Evolutionary conservation across 805 yeast species (phyloP), one percentile per base, ranked within the genome.

Genomic region (Myxozyma neotropica): DNA sequence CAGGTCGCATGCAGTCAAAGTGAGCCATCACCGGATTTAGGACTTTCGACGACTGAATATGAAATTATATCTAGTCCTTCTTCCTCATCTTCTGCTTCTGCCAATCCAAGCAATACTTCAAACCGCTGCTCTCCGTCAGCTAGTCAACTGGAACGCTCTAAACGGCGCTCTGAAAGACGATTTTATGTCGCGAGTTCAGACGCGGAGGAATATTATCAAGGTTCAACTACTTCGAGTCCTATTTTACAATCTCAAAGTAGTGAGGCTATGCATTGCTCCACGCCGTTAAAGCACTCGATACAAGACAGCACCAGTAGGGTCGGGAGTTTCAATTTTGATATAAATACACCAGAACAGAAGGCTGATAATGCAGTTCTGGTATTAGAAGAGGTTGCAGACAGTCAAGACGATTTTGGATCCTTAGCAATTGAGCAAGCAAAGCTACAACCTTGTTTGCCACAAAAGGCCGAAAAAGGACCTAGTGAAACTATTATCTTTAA

Each of bases 161-260:
- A 29, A 7, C 33, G 33, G 10, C 33, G 33, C 33, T 27, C 38
- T n/a, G 43, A 24, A 24, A 55, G 43, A 26, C 44, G 51, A 23
- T n/a, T 26, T 6, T 27, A 36, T 17, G 42, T 51, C 15, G 35
- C 52, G 6, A 56, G 59, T 36, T 51, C 55, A 4, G 59, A 56
- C 17, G 36, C 51, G 2, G 59, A 56, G 39, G 59, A 56, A 17
- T 50, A 56, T 15, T 44, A 50, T 38, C 44, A 44, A 33, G 57
- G 44, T 33, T 35, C 27, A 3, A n/a, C 47, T 6, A 12, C 15
- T n/a, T 50, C 54, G 13, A 50, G 54, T 36, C 54, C 46, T 15
- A 2, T 46, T 21, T 19, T 19, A 19, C 23, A 29, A 31, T 21
- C 17, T 24, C 21, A 26, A 27, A 15, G n/a, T 26, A 26, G 23